Evolutionary conservation across 768 basidiomycete species (phyloP).

Genomic region (Pleurotus platypus): DNA sequence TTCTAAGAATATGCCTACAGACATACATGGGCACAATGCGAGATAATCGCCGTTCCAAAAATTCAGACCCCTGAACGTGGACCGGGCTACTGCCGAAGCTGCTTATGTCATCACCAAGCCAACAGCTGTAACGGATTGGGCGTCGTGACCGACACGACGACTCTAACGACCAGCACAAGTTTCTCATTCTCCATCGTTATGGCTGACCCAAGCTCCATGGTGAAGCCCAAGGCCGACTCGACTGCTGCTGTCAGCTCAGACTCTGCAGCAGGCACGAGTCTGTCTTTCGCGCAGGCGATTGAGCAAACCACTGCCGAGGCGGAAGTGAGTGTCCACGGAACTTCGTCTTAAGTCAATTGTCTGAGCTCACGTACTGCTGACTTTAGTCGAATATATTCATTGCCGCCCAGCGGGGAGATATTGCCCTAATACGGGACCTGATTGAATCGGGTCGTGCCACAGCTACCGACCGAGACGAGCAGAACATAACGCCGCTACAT

Average conservation of each 20-base stretch:
- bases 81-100: background rate
- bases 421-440: conserved; percentile 57
- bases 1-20: no score
- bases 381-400: conserved; percentile 67
- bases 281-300: conserved; percentile 42
- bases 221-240: conserved; percentile 47
- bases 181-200: conserved; percentile 17
- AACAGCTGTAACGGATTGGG: background rate
- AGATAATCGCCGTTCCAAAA: no score
- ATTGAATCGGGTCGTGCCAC: conserved; percentile 67
- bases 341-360: background rate
- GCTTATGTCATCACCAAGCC: background rate
- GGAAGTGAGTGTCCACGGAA: conserved; percentile 29
- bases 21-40: no score
- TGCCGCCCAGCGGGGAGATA: conserved; percentile 86
- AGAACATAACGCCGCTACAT: conserved; percentile 93
- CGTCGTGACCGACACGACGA: background rate
- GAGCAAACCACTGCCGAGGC: conserved; percentile 28
- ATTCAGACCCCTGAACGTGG: background rate
- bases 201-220: conserved; percentile 33
- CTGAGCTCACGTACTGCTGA: background rate
- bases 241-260: conserved; percentile 44
- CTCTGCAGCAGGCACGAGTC: conserved; percentile 40
- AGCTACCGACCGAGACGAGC: conserved; percentile 78
- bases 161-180: background rate